Evolutionary conservation across 139 green algal genomes (phyloP), one percentile per base, ranked within the genome.

Genomic region (Edaphochlamys debaryana): DNA sequence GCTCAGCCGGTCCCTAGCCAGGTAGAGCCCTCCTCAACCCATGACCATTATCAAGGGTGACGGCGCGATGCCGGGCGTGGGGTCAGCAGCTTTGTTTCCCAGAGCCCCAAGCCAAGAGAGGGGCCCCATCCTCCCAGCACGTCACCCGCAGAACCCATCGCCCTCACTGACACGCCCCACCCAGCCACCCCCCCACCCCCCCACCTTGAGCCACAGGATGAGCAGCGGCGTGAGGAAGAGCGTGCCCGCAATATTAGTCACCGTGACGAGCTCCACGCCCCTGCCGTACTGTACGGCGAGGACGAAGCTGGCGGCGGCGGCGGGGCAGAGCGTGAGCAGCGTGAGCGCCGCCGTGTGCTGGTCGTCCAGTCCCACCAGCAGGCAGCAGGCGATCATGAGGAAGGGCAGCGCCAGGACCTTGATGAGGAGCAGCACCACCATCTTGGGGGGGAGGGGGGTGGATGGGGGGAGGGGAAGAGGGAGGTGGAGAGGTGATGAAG

Each of bases 221-320:
- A 75, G 25, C 34, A 74, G 50, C 32, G 78, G 78, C 11, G 38
- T 58, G 17, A 85, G 52, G 29, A 85, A 58, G 0, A 85, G 2
- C 9, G 41, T 85, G 68, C 67, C 66, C 29, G 79, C 27, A 22
- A 85, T 76, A 52, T 75, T 85, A 27, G 68, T 71, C 36, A 85
- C 8, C n/a, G 67, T 69, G 27, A 79, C 79, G 67, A 85, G 79
- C 67, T 85, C 79, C 54, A 69, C 56, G 30, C 79, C 79, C 29
- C 69, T 62, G 41, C 75, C 67, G 67, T 85, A 85, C 79, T 85
- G 67, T 50, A 76, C 54, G 32, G 79, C 79, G 13, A 85, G 68
- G 36, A 79, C 79, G 29, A 85, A 85, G 68, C 32, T 58, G 11
- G 68, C 34, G 42, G 79, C 68, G 7, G 79, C 79, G 25, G 79